Base-by-base conservation (phyloP, 2,329 filamentous ascomycete genomes). In the Ceratocystis diversiconidia region DNA sequence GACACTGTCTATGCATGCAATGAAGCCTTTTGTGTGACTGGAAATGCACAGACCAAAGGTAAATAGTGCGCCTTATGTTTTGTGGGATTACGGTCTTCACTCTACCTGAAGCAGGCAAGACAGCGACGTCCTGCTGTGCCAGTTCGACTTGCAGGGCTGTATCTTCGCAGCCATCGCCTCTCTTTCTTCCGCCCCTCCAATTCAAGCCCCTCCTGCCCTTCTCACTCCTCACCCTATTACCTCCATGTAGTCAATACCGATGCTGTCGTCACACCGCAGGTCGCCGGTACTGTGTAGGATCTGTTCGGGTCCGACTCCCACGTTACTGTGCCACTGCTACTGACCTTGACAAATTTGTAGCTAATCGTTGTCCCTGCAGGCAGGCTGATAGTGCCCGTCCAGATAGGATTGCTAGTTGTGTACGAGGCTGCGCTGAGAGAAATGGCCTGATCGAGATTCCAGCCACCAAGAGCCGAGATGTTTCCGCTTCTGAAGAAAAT, bases 311-410 rank as follows among this genome's bases (percentile, higher is more conserved):
- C 83, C 63, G 76, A 79, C 73, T 86, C 84, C 84, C 83, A 87
- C 0, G 75, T 77, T 4, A 83, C 75, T 0, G 72, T 73, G 0
- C 83, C 82, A 69, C 77, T 75, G 1, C 71, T 72, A n/a, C 75
- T 76, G 52, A 82, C 78, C 69, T 79, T 80, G 69, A 87, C 77
- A 70, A 82, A 88, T 73, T 87, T 86, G 72, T 85, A 87, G 72
- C 81, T 72, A 67, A 87, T 79, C 0, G 71, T 74, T 0, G 75
- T 78, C 0, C 82, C 83, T 0, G 82, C 77, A 0, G 79, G 75
- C 8, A 87, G 71, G 28, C 73, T 77, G 46, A 85, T 70, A 0
- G 78, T 80, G 2, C 72, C 74, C 8, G 74, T 78, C 85, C 85
- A 87, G 8, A 85, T 65, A 0, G 77, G 80, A 67, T 83, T 79